These are phyloP conservation scores for Aphanomyces cochlioides DNA, from an alignment of 352 stramenopile species.

Conservation along the genomic window DNA sequence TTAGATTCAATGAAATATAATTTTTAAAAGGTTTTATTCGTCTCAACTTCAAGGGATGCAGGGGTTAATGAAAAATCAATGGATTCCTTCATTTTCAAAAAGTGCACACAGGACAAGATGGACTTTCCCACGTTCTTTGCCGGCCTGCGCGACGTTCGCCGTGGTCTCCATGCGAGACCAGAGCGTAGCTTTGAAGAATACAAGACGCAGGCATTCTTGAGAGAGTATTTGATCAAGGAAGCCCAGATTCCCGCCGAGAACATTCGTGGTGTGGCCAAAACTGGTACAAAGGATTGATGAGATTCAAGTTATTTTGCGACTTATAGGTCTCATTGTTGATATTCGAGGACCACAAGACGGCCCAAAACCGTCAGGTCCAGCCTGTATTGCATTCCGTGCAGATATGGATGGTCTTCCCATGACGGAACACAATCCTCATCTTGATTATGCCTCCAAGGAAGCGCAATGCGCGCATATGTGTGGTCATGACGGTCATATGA, in stretches of 20 bases:
- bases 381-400: constrained; percentile 84
- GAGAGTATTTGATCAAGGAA: constrained; percentile 73
- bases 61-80: no score
- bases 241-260: constrained; percentile 72
- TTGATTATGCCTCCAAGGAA: constrained; percentile 73
- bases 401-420: constrained; percentile 97
- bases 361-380: constrained; percentile 44
- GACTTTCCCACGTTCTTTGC: constrained; percentile 21
- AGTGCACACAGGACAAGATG: not conserved
- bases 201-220: constrained; percentile 83
- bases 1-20: no score
- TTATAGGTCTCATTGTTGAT: constrained; percentile 83
- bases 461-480: constrained; percentile 85
- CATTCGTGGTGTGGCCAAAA: constrained; percentile 70
- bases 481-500: constrained; percentile 95
- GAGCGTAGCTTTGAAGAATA: constrained; percentile 91
- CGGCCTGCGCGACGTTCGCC: constrained; percentile 42
- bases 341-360: constrained; percentile 51
- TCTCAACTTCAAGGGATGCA: no score
- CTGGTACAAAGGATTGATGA: constrained; percentile 38
- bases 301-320: not conserved
- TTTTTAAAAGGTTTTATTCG: no score
- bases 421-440: constrained; percentile 71
- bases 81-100: no score
- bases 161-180: constrained; percentile 85